Evolutionary conservation across 192 early-diverging fungal species (phyloP).

Genomic region (Funneliformis mosseae): DNA sequence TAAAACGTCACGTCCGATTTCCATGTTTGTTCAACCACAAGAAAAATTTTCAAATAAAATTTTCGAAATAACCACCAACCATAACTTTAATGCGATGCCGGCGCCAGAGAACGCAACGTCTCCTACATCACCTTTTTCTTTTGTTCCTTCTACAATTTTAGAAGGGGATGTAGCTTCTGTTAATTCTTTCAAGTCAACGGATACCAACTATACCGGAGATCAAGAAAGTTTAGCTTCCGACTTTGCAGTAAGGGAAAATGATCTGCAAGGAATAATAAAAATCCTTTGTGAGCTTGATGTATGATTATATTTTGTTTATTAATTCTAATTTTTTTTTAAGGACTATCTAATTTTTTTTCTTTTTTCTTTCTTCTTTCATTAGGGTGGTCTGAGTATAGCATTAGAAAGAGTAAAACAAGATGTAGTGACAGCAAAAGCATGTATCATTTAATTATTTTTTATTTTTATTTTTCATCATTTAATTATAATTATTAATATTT

Average conservation of each 20-base stretch:
- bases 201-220: constrained; percentile 27
- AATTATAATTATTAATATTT: constrained; percentile 19
- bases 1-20: constrained; percentile 38
- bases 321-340: background rate
- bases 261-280: constrained; percentile 40
- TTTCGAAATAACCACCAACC: constrained; percentile 19
- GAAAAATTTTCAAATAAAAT: constrained; percentile 31
- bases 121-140: background rate
- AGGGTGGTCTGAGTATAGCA: constrained; percentile 69
- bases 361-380: too few species aligned
- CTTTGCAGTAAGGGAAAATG: constrained; percentile 30
- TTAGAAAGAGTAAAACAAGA: constrained; percentile 73
- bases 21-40: constrained; percentile 44
- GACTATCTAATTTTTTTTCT: background rate
- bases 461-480: background rate
- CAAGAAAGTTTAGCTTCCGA: constrained; percentile 38
- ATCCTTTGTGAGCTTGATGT: constrained; percentile 48
- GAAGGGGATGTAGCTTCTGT: constrained; percentile 41
- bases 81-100: background rate
- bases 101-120: background rate
- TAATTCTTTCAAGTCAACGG: constrained; percentile 27
- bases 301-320: background rate
- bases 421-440: constrained; percentile 67
- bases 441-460: background rate
- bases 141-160: constrained; percentile 25